Base-by-base conservation (phyloP, 2,329 filamentous ascomycete genomes). In the Xenosphaeropsis pyriputrescens region DNA sequence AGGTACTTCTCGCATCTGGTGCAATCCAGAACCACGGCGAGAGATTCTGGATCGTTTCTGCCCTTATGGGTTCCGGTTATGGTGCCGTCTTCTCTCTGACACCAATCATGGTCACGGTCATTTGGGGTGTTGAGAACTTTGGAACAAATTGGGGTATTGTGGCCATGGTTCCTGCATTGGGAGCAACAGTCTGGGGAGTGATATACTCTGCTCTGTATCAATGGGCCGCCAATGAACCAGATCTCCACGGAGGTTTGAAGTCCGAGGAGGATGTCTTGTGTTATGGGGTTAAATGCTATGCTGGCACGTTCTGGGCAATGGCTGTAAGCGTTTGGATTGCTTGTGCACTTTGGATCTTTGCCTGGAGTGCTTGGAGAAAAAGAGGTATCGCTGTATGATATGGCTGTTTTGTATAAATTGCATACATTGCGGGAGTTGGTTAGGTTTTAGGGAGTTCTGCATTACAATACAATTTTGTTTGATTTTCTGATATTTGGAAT, bases 41-140 rank as follows among this genome's bases (percentile, higher is more conserved):
- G 36, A 72, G 85, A 29, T 94, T 96, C 62, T 89, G 86, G 71
- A 60, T 89, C 35, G 82, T 93, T 7, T 93, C 85, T 0, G 74
- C 80, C 0, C 68, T 88, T 1, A 76, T 98, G 6, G 91, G 91
- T 6, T 79, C 86, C 1, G 91, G 91, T 33, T 96, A 98, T 54
- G 91, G 91, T 33, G 88, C 88, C 22, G 75, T 88, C 16, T 98
- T 96, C 63, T 82, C 76, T 35, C 70, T 96, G 5, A 82, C 83
- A 0, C 91, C 91, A 2, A 88, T 96, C 46, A 84, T 96, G 40
- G 81, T 95, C 48, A 85, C 79, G n/a, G 86, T 95, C 8, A 89
- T 98, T 34, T 98, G 91, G 91, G 91, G 91, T 18, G 86, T 94
- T 0, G 88, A 96, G 63, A 98, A 96, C 56, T 96, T 98, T 55